These are phyloP conservation scores for Mortierella sp. DNA, from an alignment of 371 early-diverging fungal genomes.

Conservation along the genomic window DNA sequence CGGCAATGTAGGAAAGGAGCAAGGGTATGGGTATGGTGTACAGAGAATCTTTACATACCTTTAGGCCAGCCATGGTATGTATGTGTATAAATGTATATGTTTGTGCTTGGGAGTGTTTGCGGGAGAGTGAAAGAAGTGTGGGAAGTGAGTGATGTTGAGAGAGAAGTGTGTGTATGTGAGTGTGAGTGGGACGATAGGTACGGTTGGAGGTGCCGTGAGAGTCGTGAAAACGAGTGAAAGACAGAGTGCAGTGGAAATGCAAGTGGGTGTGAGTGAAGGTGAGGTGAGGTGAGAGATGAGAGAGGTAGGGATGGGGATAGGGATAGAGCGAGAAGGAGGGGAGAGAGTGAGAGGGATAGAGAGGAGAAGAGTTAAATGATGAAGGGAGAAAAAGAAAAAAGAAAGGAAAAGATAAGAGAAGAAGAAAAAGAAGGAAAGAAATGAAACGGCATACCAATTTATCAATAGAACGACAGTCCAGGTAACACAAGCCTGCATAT, in stretches of 20 bases:
- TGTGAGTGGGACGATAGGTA: neutral
- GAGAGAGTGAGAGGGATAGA: neutral
- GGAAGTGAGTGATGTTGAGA: neutral
- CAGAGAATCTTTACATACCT: slow-evolving; percentile 16
- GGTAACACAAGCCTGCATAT: neutral
- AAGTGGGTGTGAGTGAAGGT: neutral
- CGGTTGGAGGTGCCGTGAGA: neutral
- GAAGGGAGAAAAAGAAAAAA: neutral
- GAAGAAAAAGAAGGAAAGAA: neutral
- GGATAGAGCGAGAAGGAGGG: slow-evolving; percentile 1
- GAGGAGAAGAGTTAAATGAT: neutral
- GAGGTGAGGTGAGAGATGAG: neutral
- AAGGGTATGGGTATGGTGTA: neutral
- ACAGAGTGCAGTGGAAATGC: neutral
- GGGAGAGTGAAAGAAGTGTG: neutral
- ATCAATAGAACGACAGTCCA: neutral
- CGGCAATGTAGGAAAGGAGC: neutral
- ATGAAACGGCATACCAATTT: neutral
- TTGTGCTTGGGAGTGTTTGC: neutral
- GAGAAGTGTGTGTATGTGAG: neutral
- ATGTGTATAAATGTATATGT: neutral
- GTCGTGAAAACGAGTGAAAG: neutral
- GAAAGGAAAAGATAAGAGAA: neutral
- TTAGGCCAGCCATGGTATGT: slow-evolving; percentile 9
- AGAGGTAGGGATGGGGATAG: neutral